Base-by-base conservation (phyloP, 345 rosid species). In the Pelargonium nanum region DNA sequence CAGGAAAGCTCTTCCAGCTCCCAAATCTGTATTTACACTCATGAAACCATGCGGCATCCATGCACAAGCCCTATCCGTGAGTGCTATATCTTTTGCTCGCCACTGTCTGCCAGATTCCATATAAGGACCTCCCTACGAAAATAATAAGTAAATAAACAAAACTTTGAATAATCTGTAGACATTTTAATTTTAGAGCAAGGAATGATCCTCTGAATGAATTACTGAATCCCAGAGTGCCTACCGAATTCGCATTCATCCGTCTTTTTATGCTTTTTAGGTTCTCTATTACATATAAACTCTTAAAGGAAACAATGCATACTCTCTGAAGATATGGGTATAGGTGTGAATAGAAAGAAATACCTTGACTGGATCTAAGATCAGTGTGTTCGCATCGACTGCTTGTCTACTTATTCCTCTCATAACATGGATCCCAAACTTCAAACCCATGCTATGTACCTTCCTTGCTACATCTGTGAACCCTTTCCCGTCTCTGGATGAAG, bases 331-430 rank as follows among this genome's bases (percentile, higher is more conserved):
- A n/a, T n/a, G n/a, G n/a, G n/a, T n/a, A n/a, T n/a, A n/a, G n/a
- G n/a, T n/a, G n/a, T n/a, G n/a, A n/a, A n/a, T n/a, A n/a, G n/a
- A n/a, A n/a, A n/a, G n/a, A 26, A 61, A 55, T 79, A 87, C 95
- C 85, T 72, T 85, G 58, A 53, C 22, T 17, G 56, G 62, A 68
- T 89, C 94, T 70, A 84, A 57, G 72, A 92, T 89, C 12, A 77
- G 91, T 50, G 88, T 78, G 76, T 89, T 87, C 12, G 84, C 89
- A 71, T 85, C 79, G 68, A 81, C 80, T 53, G 99, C 97, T 60
- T 93, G 99, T 52, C 85, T 79, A 64, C 99, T 93, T 64, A 93
- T 81, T 57, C 97, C 99, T 65, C 88, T 83, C 97, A 92, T 92
- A 50, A 85, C 84, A 71, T 93, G 97, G 74, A 89, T 82, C 65